Evolutionary conservation across 768 basidiomycete genomes (phyloP), one percentile per base, ranked within the genome.

Genomic region (Rhodotorula graminis): DNA sequence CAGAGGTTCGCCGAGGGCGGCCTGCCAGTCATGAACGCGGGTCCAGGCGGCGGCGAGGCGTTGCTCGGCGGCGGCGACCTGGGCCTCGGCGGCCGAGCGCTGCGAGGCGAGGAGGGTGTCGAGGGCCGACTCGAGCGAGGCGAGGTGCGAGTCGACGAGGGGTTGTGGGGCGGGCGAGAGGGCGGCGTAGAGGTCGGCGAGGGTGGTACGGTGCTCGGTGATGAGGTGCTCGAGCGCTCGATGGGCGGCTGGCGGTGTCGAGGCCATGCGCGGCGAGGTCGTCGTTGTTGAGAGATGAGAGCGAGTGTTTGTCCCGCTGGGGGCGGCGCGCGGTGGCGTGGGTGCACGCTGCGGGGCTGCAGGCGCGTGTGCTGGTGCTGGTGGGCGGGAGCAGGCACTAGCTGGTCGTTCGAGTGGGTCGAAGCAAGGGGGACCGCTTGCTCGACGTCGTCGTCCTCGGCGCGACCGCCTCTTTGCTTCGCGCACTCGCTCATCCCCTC

Each of bases 11-110:
- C 84, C 18, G 82, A 76, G 15, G 87, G 90, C 47, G 89, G 82
- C 0, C 86, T 89, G 33, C 86, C 86, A 33, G 86, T 82, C 87
- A 62, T 85, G 84, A 29, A 92, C 82, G 73, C 92, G 89, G 76
- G 90, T 89, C 15, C 90, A 84, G 74, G 90, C 90, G 14, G 89
- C 88, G 76, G 90, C 87, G 77, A 92, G 90, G 46, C 89, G 79
- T 87, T 89, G 70, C 29, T 60, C 59, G 40, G 68, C 62, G 33
- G 61, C 64, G 5, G 67, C 37, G 49, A 69, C 52, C 29, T 52
- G 44, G 50, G 44, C 59, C 21, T 67, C 23, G 63, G 44, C 63
- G n/a, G 37, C 14, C 21, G 47, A 73, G 64, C 64, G 60, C 72
- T 67, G 62, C n/a, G 66, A 6, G 12, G 71, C 33, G 50, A 59